Evolutionary conservation across 345 rosid genomes (phyloP), one percentile per base, ranked within the genome.

Genomic region (Noccaea caerulescens): DNA sequence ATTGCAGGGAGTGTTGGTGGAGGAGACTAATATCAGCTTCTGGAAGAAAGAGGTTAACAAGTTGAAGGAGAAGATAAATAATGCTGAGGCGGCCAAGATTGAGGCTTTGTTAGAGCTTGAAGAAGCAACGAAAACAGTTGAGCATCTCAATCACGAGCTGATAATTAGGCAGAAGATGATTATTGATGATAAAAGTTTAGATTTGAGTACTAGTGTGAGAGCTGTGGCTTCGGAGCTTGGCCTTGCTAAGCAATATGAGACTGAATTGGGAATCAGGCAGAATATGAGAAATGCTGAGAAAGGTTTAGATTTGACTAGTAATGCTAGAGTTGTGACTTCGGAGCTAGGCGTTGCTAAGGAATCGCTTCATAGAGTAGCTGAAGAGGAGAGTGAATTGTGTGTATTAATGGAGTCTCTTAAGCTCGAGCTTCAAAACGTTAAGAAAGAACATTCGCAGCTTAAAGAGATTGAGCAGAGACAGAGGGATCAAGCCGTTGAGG

Each of bases 311-410:
- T 38, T 89, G 84, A 44, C 58, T 68, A 60, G 41, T 42, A 60
- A 16, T 84, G 92, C 85, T 33, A 87, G 80, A 75, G 84, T 83
- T 73, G 97, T 88, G 46, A 86, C 98, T 72, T 83, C 76, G 5
- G 92, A 91, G 80, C 84, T 91, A 55, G 91, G 87, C 66, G 82
- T 81, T 72, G 98, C 98, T 8, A 93, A 88, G 78, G 96, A 88
- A 73, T 88, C 91, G 10, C 82, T 93, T 71, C 91, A 85, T 62
- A 88, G 87, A 79, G 87, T 91, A 10, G 92, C 83, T 6, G 94
- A 86, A 72, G 96, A 90, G 73, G 98, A 87, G 84, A 85, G 46
- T 76, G 82, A 84, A 14, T 76, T 90, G 77, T 79, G 73, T 43
- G 68, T 58, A 59, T 77, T 86, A 80, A 73, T 87, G 81, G 94